Conservation (phyloP, 2,329 filamentous ascomycete species). For the Setomelanomma holmii region DNA sequence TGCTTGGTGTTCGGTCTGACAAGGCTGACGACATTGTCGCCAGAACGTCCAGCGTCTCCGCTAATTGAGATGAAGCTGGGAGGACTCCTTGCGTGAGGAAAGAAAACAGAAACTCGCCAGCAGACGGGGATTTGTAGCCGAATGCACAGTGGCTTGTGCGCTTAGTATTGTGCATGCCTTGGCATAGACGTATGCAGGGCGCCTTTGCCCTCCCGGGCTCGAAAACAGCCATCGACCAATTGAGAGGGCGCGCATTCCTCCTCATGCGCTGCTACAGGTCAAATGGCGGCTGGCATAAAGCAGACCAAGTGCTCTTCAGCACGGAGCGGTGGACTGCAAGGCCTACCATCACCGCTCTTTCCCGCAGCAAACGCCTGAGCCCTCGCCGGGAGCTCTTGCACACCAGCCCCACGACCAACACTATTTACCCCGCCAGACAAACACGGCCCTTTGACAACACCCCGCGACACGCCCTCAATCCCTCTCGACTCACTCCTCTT, state of each 20-base stretch:
- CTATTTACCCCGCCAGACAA: slow-evolving; percentile 37
- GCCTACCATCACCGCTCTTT: slow-evolving; percentile 28
- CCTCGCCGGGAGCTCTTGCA: slow-evolving; percentile 33
- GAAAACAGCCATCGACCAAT: slow-evolving; percentile 29
- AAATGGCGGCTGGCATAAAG: slow-evolving; percentile 35
- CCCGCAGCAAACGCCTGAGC: slow-evolving; percentile 25
- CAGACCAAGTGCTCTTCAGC: slow-evolving; percentile 20
- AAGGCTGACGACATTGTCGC: slow-evolving; percentile 35
- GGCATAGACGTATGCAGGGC: slow-evolving; percentile 3
- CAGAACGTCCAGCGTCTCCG: slow-evolving; percentile 45
- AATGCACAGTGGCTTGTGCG: slow-evolving; percentile 15
- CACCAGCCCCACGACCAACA: slow-evolving; percentile 34
- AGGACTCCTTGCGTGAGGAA: slow-evolving; percentile 42
- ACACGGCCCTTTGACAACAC: slow-evolving; percentile 26
- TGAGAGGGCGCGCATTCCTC: slow-evolving; percentile 19
- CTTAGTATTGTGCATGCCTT: slow-evolving; percentile 15
- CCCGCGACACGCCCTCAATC: slow-evolving; percentile 30
- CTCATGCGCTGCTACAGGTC: slow-evolving; percentile 45
- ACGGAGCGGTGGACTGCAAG: slow-evolving; percentile 10
- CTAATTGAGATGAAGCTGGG: slow-evolving; percentile 36
- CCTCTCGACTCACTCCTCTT: slow-evolving; percentile 26
- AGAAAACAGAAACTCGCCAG: slow-evolving; percentile 11
- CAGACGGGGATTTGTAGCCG: slow-evolving; percentile 14
- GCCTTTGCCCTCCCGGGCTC: slow-evolving; percentile 14
- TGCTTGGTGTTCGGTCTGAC: slow-evolving; percentile 41